Evolutionary conservation across 2,329 filamentous ascomycete species (phyloP), one percentile per base, ranked within the genome.

Genomic region (Escovopsis sp.): DNA sequence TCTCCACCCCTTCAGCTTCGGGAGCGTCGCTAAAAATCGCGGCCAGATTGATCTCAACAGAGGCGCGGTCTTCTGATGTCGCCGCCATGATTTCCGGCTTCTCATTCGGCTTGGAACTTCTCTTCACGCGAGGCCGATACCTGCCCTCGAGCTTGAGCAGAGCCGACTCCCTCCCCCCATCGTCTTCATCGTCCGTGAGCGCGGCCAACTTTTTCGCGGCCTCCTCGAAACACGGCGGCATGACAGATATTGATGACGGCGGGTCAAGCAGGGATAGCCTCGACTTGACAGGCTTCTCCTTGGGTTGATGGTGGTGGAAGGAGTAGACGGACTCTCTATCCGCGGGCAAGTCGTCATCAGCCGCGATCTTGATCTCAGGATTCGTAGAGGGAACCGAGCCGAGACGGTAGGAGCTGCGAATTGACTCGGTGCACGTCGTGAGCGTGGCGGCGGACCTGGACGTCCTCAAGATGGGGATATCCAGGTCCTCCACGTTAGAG

Each of bases 161-260:
- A 1, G 90, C 84, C n/a, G 87, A 86, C 51, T 96, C 90, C 18
- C 96, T 77, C 11, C 88, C 88, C 6, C 85, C 85, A 49, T 92
- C 83, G 41, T 77, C 70, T 13, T 62, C 53, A 27, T 92, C 84
- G 49, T 94, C 87, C 0, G 88, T 85, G 18, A 96, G 83, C 37
- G 82, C 77, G 2, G 87, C 84, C 36, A 98, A 72, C 46, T 83
- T 83, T 39, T 87, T 77, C 1, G 92, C 84, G 48, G 93, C 86
- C 3, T 72, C 79, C 54, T 96, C 85, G 46, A 96, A 94, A 0
- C 87, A 94, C 2, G 73, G 70, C 4, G 72, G 67, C 70, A 76
- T 74, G 2, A 65, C 57, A 0, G 72, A 72, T 43, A 73, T 72
- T 3, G 72, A 76, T 4, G 72, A 75, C 42, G 71, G 66, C 0